Percentiles rank a stretch among this genome's conserved stretches.
Evolutionary conservation across 495 filamentous ascomycete genomes (phyloP).

Genomic region (Penicillium lividum): DNA sequence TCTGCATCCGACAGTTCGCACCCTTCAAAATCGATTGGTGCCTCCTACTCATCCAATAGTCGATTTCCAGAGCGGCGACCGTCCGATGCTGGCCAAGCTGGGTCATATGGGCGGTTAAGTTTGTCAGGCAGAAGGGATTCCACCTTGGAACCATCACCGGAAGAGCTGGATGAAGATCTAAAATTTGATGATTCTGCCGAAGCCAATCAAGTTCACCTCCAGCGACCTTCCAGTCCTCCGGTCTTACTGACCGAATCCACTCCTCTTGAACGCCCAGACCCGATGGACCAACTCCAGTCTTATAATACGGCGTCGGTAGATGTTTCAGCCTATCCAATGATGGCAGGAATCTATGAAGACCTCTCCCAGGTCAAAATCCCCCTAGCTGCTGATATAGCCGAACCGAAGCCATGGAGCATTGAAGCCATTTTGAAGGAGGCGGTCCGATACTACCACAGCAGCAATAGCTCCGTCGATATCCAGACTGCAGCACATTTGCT

Average conservation of each 20-base stretch:
- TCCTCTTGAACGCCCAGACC: conserved; percentile 23
- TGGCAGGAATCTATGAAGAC: conserved; percentile 23
- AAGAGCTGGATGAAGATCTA: conserved; percentile 25
- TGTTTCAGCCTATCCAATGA: conserved; percentile 9
- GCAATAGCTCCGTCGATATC: conserved; percentile 40
- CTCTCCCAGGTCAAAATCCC: conserved; percentile 34
- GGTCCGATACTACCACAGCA: conserved; percentile 46
- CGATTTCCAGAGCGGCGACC: conserved; percentile 18
- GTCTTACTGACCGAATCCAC: conserved; percentile 40
- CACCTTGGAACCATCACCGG: conserved; percentile 24
- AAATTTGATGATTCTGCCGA: conserved; percentile 27
- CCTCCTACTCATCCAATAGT: conserved; percentile 42
- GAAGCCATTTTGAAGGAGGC: conserved; percentile 46
- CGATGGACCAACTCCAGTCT: conserved; percentile 12
- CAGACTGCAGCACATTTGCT: conserved; percentile 52
- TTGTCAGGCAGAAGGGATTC: conserved; percentile 24
- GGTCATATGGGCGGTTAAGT: conserved; percentile 13
- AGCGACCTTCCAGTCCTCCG: conserved; percentile 46
- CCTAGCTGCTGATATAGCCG: conserved; percentile 30
- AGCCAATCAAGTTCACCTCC: conserved; percentile 33
- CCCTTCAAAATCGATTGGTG: conserved; percentile 44
- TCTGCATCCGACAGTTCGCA: conserved; percentile 69
- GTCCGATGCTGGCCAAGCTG: conserved; percentile 20
- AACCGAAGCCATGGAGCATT: conserved; percentile 51
- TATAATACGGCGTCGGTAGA: background rate